Evolutionary conservation across 2,329 filamentous ascomycete genomes (phyloP).

Genomic region (Helminthosporium solani): DNA sequence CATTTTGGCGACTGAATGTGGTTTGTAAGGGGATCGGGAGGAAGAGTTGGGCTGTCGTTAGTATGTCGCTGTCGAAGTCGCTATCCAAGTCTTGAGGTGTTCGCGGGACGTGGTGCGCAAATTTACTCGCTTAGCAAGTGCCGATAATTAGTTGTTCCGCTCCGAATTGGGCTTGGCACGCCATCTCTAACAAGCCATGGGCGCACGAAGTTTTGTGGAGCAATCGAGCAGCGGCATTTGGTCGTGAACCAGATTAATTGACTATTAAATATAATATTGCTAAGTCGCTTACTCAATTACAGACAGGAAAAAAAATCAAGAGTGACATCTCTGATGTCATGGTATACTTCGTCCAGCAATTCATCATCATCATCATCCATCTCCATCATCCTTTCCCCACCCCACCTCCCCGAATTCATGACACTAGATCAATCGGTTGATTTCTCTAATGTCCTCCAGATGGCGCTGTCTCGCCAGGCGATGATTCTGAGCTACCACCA

Average conservation of each 20-base stretch:
- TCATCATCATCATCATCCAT: not conserved
- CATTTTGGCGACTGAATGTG: conserved; percentile 46
- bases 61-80: conserved; percentile 36
- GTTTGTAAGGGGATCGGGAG: conserved; percentile 24
- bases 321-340: not conserved
- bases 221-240: too few relatives aligned
- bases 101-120: conserved; percentile 1
- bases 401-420: too few relatives aligned
- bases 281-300: conserved; percentile 2
- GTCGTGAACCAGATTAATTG: not conserved
- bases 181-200: too few relatives aligned
- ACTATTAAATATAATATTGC: conserved; percentile 7
- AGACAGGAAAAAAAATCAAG: not conserved
- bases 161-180: not conserved
- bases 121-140: conserved; percentile 23
- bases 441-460: too few relatives aligned
- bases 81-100: conserved; percentile 6
- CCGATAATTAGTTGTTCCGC: conserved; percentile 2
- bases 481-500: too few relatives aligned
- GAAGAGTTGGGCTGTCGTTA: conserved; percentile 30
- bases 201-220: too few relatives aligned
- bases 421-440: too few relatives aligned
- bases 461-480: too few relatives aligned
- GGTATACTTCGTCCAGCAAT: not conserved
- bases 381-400: not conserved